These are phyloP conservation scores for Backusella australiensis DNA, from an alignment of 192 early-diverging fungal genomes.

Conservation along the genomic window DNA sequence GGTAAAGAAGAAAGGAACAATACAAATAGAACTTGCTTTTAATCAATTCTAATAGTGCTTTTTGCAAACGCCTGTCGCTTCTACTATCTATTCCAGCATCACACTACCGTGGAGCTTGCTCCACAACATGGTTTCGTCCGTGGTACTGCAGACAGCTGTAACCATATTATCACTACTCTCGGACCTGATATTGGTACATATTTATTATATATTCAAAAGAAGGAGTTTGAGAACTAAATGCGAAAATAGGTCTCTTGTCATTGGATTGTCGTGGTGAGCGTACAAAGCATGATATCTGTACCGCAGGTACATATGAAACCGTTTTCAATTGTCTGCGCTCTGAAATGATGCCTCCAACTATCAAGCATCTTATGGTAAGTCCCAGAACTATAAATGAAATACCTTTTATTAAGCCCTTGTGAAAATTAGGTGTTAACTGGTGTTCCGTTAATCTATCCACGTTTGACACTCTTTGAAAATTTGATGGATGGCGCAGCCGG, in stretches of 20 bases:
- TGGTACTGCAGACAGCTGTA: constrained; percentile 40
- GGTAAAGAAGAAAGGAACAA: constrained; percentile 37
- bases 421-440: constrained; percentile 49
- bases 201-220: not conserved
- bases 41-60: constrained; percentile 36
- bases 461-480: constrained; percentile 65
- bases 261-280: constrained; percentile 79
- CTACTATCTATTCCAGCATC: constrained; percentile 85
- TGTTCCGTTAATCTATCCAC: constrained; percentile 77
- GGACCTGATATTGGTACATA: constrained; percentile 50
- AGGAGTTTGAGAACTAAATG: not conserved
- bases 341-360: constrained; percentile 44
- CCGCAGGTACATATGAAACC: constrained; percentile 55
- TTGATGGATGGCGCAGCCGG: constrained; percentile 58
- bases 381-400: not conserved
- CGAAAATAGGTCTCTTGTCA: constrained; percentile 46
- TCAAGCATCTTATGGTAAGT: constrained; percentile 59
- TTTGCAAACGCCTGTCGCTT: constrained; percentile 68
- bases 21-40: not conserved
- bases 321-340: constrained; percentile 54
- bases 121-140: constrained; percentile 54
- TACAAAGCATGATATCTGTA: constrained; percentile 57
- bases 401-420: too few species aligned
- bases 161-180: constrained; percentile 63
- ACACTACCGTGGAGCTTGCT: constrained; percentile 60